A percentile compares a stretch with the other conserved stretches of the same genome.
Evolutionary conservation across 2,329 filamentous ascomycete genomes (phyloP).

Genomic region (Dactylellina sp.): DNA sequence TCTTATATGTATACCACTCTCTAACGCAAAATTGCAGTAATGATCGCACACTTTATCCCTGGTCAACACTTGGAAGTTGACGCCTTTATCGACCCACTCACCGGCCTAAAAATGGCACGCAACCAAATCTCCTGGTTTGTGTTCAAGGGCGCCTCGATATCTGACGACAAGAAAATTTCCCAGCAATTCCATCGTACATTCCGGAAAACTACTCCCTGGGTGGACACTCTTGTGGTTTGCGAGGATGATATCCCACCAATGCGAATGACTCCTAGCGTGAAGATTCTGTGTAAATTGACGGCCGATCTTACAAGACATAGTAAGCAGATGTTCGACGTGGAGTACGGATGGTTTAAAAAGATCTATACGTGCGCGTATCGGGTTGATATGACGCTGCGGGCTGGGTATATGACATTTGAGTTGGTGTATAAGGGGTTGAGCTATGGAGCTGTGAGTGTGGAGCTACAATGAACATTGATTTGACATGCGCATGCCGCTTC

Average conservation of each 20-base stretch:
- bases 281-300: constrained; percentile 47
- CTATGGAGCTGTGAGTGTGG: constrained; percentile 47
- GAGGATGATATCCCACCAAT: constrained; percentile 46
- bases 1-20: background rate
- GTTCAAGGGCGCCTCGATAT: constrained; percentile 46
- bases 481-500: no score
- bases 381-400: constrained; percentile 52
- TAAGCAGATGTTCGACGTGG: constrained; percentile 50
- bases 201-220: constrained; percentile 48
- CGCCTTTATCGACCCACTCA: constrained; percentile 50
- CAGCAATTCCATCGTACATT: constrained; percentile 55
- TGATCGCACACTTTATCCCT: constrained; percentile 53
- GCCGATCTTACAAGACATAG: constrained; percentile 44
- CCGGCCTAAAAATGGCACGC: constrained; percentile 50
- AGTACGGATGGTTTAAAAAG: constrained; percentile 50
- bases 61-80: constrained; percentile 52
- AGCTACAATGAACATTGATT: constrained; percentile 23
- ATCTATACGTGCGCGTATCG: constrained; percentile 50
- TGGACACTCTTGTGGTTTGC: constrained; percentile 49
- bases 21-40: constrained; percentile 27
- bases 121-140: constrained; percentile 57
- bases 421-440: constrained; percentile 52
- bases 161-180: constrained; percentile 52
- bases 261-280: constrained; percentile 37
- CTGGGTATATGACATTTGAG: constrained; percentile 49